These are phyloP conservation scores for Ogataea saltuana DNA, from an alignment of 805 yeast species.

Conservation along the genomic window DNA sequence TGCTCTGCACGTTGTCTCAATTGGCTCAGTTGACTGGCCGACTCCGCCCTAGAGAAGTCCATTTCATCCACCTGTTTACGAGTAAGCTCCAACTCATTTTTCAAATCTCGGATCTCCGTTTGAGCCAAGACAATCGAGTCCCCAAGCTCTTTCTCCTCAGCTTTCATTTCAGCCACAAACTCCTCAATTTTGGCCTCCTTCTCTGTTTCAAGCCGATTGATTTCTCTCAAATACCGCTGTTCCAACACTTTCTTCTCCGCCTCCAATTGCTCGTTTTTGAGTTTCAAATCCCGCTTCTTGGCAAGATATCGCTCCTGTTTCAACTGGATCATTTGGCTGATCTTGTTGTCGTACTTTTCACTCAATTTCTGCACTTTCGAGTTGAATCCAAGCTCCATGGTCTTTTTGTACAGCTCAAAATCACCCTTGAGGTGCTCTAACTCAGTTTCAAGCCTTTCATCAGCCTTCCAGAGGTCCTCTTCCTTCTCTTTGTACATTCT, in stretches of 20 bases:
- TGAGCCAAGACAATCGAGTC: constrained; percentile 1
- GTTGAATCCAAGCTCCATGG: constrained; percentile 33
- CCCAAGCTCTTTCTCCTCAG: constrained; percentile 1
- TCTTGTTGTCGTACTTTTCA: constrained; percentile 22
- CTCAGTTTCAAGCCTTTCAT: constrained; percentile 27
- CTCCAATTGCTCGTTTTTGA: neutral
- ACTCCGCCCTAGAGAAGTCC: neutral
- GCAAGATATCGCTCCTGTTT: constrained; percentile 29
- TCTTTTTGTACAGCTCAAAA: constrained; percentile 37
- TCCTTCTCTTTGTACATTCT: constrained; percentile 32
- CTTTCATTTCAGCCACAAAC: neutral
- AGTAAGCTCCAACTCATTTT: neutral
- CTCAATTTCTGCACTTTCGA: constrained; percentile 28
- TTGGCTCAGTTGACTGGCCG: neutral
- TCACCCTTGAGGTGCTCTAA: constrained; percentile 35
- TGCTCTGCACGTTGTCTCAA: constrained; percentile 8
- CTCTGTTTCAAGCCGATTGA: neutral
- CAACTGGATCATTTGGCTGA: constrained; percentile 40
- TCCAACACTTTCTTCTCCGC: neutral
- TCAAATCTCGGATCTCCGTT: neutral
- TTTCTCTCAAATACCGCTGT: neutral
- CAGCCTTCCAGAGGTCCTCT: constrained; percentile 33
- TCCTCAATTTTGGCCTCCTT: neutral
- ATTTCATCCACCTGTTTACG: neutral
- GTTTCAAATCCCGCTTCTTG: neutral